Evolutionary conservation across 2,329 filamentous ascomycete species (phyloP), one percentile per base, ranked within the genome.

Genomic region (Cryphonectria carpinicola): DNA sequence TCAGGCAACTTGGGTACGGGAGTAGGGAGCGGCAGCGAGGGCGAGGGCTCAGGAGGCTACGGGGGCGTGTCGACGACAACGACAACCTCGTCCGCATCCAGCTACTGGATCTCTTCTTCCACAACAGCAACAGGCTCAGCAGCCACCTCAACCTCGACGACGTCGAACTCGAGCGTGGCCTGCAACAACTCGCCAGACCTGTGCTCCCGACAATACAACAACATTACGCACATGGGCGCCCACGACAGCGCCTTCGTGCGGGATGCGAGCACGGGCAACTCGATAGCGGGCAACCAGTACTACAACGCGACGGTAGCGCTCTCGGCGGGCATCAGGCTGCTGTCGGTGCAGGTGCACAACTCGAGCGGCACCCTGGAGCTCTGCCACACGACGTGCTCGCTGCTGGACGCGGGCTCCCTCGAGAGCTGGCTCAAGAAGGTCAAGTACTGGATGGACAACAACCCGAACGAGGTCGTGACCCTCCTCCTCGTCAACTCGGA

Each of bases 171-270:
- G 74, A 71, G 79, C 14, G 81, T 80, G 32, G 88, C 90, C 43
- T 96, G 93, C 87, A 96, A 96, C 82, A 95, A 95, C 84, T 94
- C 92, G 0, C 92, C 92, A 0, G 82, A 85, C 60, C 87, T 96
- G 56, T 96, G 93, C 84, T 83, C 82, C 72, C 88, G 88, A 73
- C 82, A 87, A 25, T 96, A 96, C 83, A 90, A 89, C 81, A 89
- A 92, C 74, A 87, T 96, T 75, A 95, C 93, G 3, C 87, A 95
- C 79, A 88, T 95, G 77, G 92, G 92, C 32, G 92, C 91, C 25
- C 93, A 95, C 81, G 87, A 94, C 81, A 90, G 88, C 72, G 85
- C 92, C 14, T 95, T 94, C 78, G 80, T 94, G 60, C 85, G 91
- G 65, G 90, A 93, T 76, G 79, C 82, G 37, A 86, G 85, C 69